Evolutionary conservation across 2,329 filamentous ascomycete species (phyloP).

Genomic region (Clonostachys rosea): DNA sequence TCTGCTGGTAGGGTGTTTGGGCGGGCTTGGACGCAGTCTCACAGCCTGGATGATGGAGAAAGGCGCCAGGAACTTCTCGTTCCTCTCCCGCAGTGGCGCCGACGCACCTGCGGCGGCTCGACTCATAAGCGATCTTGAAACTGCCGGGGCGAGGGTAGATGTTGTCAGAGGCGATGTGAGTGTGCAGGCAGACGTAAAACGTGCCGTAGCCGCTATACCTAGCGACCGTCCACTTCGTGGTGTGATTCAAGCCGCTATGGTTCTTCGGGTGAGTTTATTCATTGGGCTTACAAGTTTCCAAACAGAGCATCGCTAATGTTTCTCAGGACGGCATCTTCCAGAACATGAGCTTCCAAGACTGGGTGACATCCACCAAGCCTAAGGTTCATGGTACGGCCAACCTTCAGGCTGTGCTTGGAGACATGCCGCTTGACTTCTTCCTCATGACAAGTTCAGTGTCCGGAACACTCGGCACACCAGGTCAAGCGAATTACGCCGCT

Average conservation of each 20-base stretch:
- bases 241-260: constrained; percentile 12
- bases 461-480: constrained; percentile 51
- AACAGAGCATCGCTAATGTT: not conserved
- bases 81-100: constrained; percentile 45
- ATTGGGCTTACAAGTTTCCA: not conserved
- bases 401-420: constrained; percentile 21
- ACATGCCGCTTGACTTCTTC: constrained; percentile 34
- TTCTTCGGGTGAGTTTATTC: constrained; percentile 3
- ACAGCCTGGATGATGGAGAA: constrained; percentile 41
- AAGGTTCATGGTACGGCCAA: constrained; percentile 47
- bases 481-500: constrained; percentile 54
- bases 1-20: constrained; percentile 50
- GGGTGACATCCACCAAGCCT: constrained; percentile 34
- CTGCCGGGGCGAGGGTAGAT: constrained; percentile 1
- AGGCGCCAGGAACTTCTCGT: constrained; percentile 47
- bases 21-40: constrained; percentile 51
- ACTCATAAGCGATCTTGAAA: constrained; percentile 7
- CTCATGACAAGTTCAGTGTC: constrained; percentile 48
- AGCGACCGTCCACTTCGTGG: constrained; percentile 14
- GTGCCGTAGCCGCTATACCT: not conserved
- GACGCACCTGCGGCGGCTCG: constrained; percentile 3
- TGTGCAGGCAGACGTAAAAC: not conserved
- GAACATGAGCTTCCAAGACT: constrained; percentile 41
- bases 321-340: constrained; percentile 36
- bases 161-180: not conserved